Base-by-base conservation (phyloP, 371 early-diverging fungal species). In the Polyrhizophydium stewartii region DNA sequence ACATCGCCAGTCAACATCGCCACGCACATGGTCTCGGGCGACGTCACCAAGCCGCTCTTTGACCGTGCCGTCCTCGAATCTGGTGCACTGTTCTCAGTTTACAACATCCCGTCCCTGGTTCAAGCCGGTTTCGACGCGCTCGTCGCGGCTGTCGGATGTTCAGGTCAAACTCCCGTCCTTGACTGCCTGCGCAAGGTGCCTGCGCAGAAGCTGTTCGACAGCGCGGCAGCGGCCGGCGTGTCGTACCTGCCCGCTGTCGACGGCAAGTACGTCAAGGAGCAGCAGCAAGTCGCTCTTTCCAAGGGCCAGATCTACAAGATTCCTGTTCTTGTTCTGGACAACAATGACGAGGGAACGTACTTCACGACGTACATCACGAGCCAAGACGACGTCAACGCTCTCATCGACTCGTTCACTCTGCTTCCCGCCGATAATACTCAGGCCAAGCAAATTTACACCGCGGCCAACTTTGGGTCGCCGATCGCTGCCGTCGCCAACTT, bases 91-190 rank as follows among this genome's bases (percentile, higher is more conserved):
- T 16, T 28, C 25, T 16, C 49, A 3, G 16, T 47, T 10, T 28
- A 25, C 28, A 47, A 47, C 28, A 47, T 16, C 9, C 49, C 49
- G 7, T 7, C 22, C 28, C 3, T 10, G 3, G 49, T 30, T 16
- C 59, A 59, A 24, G n/a, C 21, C 17, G 45, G n/a, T n/a, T 59
- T 59, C 59, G 24, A 59, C 47, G 28, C 12, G 6, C 30, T 59
- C 21, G 59, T 24, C 25, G 28, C 51, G 6, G 27, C 59, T 9
- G 24, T 49, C 30, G 50, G 50, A 28, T 59, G 59, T 5, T 19
- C 56, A 9, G 33, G 51, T 13, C 27, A 7, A 7, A 28, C 35
- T 10, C 21, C 9, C 22, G 40, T 24, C 1, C n/a, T 59, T 28
- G 59, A 7, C 2, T 59, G 59, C 30, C 17, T 59, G 24, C 43